A percentile compares a stretch with the other conserved stretches of the same genome.
These are phyloP conservation scores for Thelonectria olida DNA, from an alignment of 2,329 filamentous ascomycete genomes.

Conservation along the genomic window DNA sequence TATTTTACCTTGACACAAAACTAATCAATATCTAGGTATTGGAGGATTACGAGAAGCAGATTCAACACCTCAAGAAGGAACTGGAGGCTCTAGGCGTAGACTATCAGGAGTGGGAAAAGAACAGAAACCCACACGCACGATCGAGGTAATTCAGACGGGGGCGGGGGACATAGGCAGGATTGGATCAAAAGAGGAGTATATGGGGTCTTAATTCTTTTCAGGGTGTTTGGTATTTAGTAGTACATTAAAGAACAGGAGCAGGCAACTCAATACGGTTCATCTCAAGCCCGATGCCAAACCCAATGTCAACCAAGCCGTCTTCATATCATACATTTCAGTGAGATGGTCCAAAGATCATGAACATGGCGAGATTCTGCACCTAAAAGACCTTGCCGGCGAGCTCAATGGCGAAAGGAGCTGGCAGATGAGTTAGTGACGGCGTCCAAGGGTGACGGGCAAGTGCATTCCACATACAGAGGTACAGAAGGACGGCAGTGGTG, in stretches of 20 bases:
- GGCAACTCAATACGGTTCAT: not conserved
- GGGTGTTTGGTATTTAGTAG: conserved; percentile 15
- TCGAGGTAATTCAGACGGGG: conserved; percentile 35
- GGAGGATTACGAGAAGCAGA: conserved; percentile 83
- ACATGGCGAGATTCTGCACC: conserved; percentile 16
- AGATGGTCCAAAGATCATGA: too few species aligned
- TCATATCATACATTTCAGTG: conserved; percentile 42
- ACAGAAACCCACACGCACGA: conserved; percentile 52
- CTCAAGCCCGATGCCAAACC: not conserved
- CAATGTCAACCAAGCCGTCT: too few species aligned
- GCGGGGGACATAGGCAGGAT: conserved; percentile 15
- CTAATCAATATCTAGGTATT: conserved; percentile 68
- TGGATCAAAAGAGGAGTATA: conserved; percentile 21
- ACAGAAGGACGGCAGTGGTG: conserved; percentile 73
- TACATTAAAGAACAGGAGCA: conserved; percentile 3
- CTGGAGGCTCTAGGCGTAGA: conserved; percentile 70
- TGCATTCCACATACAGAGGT: conserved; percentile 72
- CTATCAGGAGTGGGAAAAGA: conserved; percentile 64
- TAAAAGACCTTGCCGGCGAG: conserved; percentile 57
- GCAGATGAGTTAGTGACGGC: conserved; percentile 20
- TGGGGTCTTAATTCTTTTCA: conserved; percentile 13
- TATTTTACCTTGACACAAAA: not conserved
- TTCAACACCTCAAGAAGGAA: conserved; percentile 79
- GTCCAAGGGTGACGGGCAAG: not conserved
- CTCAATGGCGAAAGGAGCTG: conserved; percentile 70